Evolutionary conservation across 306 rosid genomes (phyloP).

Genomic region (Cyamopsis tetragonoloba): DNA sequence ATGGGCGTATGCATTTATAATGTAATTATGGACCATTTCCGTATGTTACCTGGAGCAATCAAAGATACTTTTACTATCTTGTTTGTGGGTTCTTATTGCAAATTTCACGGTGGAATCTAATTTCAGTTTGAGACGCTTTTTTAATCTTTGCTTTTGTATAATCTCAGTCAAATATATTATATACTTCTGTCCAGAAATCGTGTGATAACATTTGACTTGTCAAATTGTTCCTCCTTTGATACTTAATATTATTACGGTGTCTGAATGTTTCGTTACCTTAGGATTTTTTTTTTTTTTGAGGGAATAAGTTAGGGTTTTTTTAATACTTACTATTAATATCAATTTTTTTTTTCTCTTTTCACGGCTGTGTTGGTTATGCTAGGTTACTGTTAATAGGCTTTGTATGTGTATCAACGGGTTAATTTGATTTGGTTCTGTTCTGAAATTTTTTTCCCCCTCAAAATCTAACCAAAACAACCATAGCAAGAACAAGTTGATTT

Average conservation of each 20-base stretch:
- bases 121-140: background rate
- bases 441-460: no score
- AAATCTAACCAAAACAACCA: no score
- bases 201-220: background rate
- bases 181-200: background rate
- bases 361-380: no score
- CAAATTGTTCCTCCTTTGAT: background rate
- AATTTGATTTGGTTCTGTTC: no score
- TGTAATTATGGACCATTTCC: constrained; percentile 26
- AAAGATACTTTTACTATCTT: background rate
- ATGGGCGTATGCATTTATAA: constrained; percentile 16
- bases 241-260: no score
- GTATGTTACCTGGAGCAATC: constrained; percentile 23
- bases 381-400: no score
- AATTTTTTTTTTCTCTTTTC: no score
- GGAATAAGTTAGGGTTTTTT: no score
- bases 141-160: background rate
- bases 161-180: background rate
- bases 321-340: no score
- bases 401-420: no score
- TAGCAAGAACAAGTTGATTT: no score
- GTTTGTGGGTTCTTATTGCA: background rate
- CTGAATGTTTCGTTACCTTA: background rate
- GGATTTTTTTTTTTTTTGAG: no score
- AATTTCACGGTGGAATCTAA: background rate